Evolutionary conservation across 2,329 filamentous ascomycete genomes (phyloP), one percentile per base, ranked within the genome.

Genomic region (Hypoxylon sp.): DNA sequence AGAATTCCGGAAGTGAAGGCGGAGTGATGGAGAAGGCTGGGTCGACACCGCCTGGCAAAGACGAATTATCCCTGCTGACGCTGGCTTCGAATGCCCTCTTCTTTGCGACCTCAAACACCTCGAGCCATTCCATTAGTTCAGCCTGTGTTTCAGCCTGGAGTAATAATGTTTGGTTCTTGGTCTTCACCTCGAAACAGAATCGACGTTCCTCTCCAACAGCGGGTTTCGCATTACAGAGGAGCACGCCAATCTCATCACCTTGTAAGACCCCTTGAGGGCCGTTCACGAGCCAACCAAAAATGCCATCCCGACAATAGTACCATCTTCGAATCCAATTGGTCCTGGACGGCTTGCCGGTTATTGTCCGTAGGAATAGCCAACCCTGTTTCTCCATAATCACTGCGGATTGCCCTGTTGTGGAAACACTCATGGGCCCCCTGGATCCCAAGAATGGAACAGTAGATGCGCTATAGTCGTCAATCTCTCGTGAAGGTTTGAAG

Each of bases 101-200:
- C 82, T 99, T 99, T 59, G 95, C 95, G 14, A 95, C 89, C 74
- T 99, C 95, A 74, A 99, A 98, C 0, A 95, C 91, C 71, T 93
- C 90, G 61, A 99, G 90, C 96, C 96, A 99, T 75, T 97, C 93
- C 65, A 92, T 94, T n/a, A 99, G 87, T 77, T 98, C 93, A 55
- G 84, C 85, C 78, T 99, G 96, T 0, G 94, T 97, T 79, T 99
- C 96, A 3, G 95, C 93, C 81, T 99, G 96, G 2, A 99, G 85
- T 66, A 98, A 84, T 70, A 97, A 90, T 55, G 91, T 96, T 70
- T 92, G 92, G 76, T 93, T 97, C 80, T 98, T 99, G 2, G 96
- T 99, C 84, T 98, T 99, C 76, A 99, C 92, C 81, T 99, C 96
- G 76, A 99, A 98, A 79, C 96, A 98, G 81, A 98, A 99, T 14